Base-by-base conservation (phyloP, 2,329 filamentous ascomycete species). In the Fusarium sp. region DNA sequence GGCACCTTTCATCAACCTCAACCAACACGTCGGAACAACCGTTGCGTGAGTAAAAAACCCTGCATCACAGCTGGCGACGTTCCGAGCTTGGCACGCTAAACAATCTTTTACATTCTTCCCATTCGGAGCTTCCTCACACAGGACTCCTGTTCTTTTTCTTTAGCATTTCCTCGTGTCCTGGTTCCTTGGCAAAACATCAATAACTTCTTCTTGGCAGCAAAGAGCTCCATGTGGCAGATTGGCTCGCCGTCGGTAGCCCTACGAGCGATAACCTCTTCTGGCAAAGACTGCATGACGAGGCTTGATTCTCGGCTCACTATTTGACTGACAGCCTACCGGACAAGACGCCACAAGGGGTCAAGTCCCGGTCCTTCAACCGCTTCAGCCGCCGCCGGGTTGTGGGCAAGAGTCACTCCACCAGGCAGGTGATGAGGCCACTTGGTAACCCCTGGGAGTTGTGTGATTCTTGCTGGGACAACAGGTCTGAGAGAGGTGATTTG, bases 271-370 rank as follows among this genome's bases (percentile, higher is more conserved):
- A 33, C 65, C 51, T 8, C 27, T 68, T 66, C 19, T 32, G 60
- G 60, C 25, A 44, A 56, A 49, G 48, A 40, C 46, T 39, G 64
- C 65, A 68, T 52, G 37, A 60, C n/a, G 64, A 65, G 66, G 61
- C 65, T 54, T 68, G 44, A 59, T 52, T 43, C 35, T 67, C 40
- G 37, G 23, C 66, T 66, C 56, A 51, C 25, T 23, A 27, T 23
- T 27, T 33, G 19, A 47, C 62, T 52, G 58, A 52, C 61, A 48
- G 25, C 20, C 39, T 32, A 30, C 37, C 62, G 66, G 61, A 51
- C 37, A 25, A 44, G 22, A 17, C 49, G 27, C 54, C 48, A 55
- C 45, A 65, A 50, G 13, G 22, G 46, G 51, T 39, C 50, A 66
- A 51, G 43, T 33, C 20, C 30, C 65, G 25, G 15, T 19, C 20